Percentiles rank a stretch among this genome's conserved stretches.
Evolutionary conservation across 768 basidiomycete species (phyloP).

Genomic region (Boletus rufocinnamomeus): DNA sequence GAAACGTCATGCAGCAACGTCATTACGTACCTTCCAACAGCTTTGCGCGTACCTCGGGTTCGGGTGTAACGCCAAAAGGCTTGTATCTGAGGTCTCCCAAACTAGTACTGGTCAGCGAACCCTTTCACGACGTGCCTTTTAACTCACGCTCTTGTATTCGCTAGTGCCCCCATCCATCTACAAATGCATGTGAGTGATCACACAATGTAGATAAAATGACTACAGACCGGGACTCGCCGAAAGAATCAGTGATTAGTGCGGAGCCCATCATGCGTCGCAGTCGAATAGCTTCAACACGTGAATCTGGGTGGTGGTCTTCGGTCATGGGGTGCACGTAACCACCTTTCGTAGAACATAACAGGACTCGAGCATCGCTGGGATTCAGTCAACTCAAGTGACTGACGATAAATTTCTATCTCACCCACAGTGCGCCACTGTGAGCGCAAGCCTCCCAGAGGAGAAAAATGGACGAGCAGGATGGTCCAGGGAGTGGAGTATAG

Average conservation of each 20-base stretch:
- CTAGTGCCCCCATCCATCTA: constrained; percentile 94
- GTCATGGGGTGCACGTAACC: constrained; percentile 86
- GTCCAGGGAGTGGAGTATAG: constrained; percentile 89
- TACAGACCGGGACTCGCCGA: constrained; percentile 82
- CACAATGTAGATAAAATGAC: not conserved
- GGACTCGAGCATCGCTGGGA: constrained; percentile 81
- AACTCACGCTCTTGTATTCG: constrained; percentile 84
- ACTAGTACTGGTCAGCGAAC: constrained; percentile 40
- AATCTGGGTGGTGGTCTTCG: constrained; percentile 94
- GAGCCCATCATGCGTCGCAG: constrained; percentile 89
- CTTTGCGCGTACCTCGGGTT: constrained; percentile 82
- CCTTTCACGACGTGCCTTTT: not conserved
- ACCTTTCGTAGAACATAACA: constrained; percentile 73
- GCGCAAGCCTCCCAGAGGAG: constrained; percentile 65
- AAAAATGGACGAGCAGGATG: constrained; percentile 80
- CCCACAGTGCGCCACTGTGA: constrained; percentile 95
- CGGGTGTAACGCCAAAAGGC: constrained; percentile 87
- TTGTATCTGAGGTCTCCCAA: constrained; percentile 90
- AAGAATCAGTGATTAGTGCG: constrained; percentile 89
- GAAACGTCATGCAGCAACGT: not conserved
- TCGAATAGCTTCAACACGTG: constrained; percentile 80
- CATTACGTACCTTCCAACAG: constrained; percentile 64
- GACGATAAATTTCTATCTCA: constrained; percentile 36
- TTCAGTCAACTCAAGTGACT: constrained; percentile 13
- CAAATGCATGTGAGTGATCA: not conserved